Evolutionary conservation across 2,329 filamentous ascomycete genomes (phyloP).

Genomic region (Diplodia sapinea): DNA sequence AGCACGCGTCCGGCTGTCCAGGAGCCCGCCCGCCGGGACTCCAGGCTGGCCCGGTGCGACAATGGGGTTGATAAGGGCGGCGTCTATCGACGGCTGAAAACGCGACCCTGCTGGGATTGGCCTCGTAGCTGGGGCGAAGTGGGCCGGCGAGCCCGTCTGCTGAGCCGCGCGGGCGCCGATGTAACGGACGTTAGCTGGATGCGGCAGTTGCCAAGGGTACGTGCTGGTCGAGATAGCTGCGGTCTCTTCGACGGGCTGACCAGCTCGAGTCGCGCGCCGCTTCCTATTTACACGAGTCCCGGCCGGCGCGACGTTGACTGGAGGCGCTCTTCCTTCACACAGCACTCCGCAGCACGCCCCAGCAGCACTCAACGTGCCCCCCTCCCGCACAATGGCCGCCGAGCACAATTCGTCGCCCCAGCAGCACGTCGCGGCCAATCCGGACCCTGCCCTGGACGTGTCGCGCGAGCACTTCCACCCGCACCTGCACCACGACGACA

Average conservation of each 20-base stretch:
- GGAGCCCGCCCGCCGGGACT: not conserved
- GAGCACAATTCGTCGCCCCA: conserved; percentile 45
- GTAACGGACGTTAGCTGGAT: conserved; percentile 28
- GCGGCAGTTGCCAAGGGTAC: conserved; percentile 25
- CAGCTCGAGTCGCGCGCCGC: conserved; percentile 22
- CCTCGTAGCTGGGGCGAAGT: conserved; percentile 3
- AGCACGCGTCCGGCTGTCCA: not conserved
- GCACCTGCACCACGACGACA: conserved; percentile 47
- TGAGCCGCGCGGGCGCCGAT: conserved; percentile 17
- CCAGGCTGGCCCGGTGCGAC: conserved; percentile 13
- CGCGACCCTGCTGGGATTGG: not conserved
- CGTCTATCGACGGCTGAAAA: conserved; percentile 15
- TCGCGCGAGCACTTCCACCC: conserved; percentile 47
- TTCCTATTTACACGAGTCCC: conserved; percentile 21
- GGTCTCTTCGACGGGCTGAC: not conserved
- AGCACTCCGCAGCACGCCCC: not conserved
- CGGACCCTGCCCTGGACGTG: conserved; percentile 48
- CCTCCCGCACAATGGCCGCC: conserved; percentile 20
- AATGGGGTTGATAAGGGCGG: conserved; percentile 20
- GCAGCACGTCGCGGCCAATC: conserved; percentile 43
- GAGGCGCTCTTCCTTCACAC: not conserved
- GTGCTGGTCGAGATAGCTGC: conserved; percentile 20
- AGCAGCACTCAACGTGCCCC: conserved; percentile 6
- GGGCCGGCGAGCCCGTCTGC: conserved; percentile 15
- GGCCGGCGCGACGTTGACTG: conserved; percentile 10